Evolutionary conservation across 1,284 basidiomycete genomes (phyloP).

Genomic region (Pterulicium gracile): DNA sequence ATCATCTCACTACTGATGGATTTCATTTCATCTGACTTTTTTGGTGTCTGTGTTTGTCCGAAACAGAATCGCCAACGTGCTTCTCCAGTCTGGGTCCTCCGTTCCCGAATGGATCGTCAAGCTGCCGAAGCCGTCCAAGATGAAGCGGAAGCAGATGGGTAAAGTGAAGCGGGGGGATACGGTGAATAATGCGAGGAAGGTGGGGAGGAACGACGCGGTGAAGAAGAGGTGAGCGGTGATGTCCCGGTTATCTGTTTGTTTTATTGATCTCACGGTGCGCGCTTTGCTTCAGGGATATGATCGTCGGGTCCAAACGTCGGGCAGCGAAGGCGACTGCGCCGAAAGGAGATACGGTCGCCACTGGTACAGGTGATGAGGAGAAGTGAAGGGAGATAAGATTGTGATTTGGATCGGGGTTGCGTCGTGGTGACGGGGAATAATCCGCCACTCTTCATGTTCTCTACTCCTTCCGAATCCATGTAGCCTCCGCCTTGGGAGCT

Average conservation of each 20-base stretch:
- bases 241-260: conserved; percentile 5
- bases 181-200: conserved; percentile 63
- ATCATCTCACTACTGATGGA: too few relatives aligned
- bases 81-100: conserved; percentile 79
- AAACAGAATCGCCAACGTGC: conserved; percentile 84
- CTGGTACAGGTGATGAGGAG: conserved; percentile 6
- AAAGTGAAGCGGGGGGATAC: conserved; percentile 71
- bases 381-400: conserved; percentile 16
- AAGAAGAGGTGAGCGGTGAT: conserved; percentile 50
- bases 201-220: conserved; percentile 63
- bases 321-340: conserved; percentile 22
- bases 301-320: conserved; percentile 57
- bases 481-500: background rate
- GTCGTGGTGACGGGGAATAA: background rate
- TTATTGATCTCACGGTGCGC: background rate
- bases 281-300: conserved; percentile 48
- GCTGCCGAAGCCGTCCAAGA: conserved; percentile 80
- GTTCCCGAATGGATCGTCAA: conserved; percentile 89
- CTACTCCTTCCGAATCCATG: background rate
- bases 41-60: conserved; percentile 9
- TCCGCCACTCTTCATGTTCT: background rate
- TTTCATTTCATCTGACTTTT: conserved; percentile 6
- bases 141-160: conserved; percentile 79
- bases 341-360: background rate
- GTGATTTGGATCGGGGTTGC: background rate